A percentile compares a stretch with the other conserved stretches of the same genome.
These are phyloP conservation scores for Trichocladium uniseriatum DNA, from an alignment of 495 filamentous ascomycete species.

Conservation along the genomic window DNA sequence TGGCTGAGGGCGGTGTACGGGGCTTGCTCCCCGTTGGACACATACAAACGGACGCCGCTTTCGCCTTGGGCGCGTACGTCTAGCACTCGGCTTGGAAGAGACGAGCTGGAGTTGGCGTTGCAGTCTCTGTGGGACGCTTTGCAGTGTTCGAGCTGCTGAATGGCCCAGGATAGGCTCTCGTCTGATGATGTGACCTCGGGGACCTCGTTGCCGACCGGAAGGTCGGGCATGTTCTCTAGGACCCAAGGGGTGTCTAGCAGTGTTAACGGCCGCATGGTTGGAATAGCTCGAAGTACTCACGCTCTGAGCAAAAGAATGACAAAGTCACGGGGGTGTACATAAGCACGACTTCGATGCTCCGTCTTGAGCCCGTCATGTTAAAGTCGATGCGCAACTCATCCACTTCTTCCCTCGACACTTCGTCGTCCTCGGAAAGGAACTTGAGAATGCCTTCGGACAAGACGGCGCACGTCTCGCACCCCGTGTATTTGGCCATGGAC, in stretches of 20 bases:
- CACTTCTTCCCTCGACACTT: not conserved
- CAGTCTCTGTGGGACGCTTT: not conserved
- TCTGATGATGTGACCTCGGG: not conserved
- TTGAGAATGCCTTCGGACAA: not conserved
- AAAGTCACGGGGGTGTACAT: not conserved
- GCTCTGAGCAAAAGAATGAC: conserved; percentile 1
- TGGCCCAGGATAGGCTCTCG: conserved; percentile 3
- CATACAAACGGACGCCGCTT: conserved; percentile 5
- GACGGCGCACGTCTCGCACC: not conserved
- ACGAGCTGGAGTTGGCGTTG: not conserved
- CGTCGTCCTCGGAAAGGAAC: not conserved
- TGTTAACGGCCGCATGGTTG: not conserved
- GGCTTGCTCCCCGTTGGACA: not conserved
- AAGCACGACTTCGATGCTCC: not conserved
- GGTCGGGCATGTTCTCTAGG: not conserved
- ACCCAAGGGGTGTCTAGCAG: conserved; percentile 4
- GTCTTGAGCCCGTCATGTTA: not conserved
- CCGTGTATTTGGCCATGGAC: not conserved
- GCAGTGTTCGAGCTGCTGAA: conserved; percentile 1
- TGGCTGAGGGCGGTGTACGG: conserved; percentile 1
- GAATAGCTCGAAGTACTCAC: not conserved
- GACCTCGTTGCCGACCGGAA: not conserved
- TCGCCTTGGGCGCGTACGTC: not conserved
- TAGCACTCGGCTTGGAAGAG: conserved; percentile 1
- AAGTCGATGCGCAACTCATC: conserved; percentile 1